Base-by-base conservation (phyloP, 306 rosid species). In the Trifolium pratense region DNA sequence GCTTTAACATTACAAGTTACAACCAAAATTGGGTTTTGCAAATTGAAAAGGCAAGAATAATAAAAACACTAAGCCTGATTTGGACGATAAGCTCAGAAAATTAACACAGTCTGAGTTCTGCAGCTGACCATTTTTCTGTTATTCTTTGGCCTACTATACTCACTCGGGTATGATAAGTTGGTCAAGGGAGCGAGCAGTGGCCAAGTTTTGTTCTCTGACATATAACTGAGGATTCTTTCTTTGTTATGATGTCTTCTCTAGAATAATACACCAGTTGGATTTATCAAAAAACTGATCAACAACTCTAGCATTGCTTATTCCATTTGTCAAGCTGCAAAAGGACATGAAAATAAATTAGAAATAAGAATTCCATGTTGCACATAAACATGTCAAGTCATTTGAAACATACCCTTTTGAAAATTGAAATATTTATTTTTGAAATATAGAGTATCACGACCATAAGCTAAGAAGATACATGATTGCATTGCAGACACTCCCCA, bases 211-310 rank as follows among this genome's bases (percentile, higher is more conserved):
- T 26, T 46, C 69, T 55, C 9, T 13, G 42, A 25, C 40, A 40
- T 21, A 40, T 48, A 80, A 83, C 23, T 37, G 9, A 68, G 42
- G 37, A 60, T 75, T 39, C 61, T 73, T 68, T 48, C 55, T 71
- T 53, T 20, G 58, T 87, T 86, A 95, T 32, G 36, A 42, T 8
- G 76, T 84, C 82, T 82, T 94, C 89, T 94, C 88, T 16, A 94
- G 97, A 85, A 88, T 80, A 78, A 91, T 80, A 48, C 97, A 90
- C 99, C 96, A 94, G 84, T 94, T 94, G 60, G 97, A 90, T 82
- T 94, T 94, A 85, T 94, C 96, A 53, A 76, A 91, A 90, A 94
- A 91, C 55, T 77, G 85, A 75, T 94, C 97, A 5, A 94, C 87
- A 45, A 94, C 70, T 69, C 84, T 83, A 12, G 91, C 90, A 62